These are phyloP conservation scores for Acacia crassicarpa DNA, from an alignment of 306 rosid genomes.

Conservation along the genomic window DNA sequence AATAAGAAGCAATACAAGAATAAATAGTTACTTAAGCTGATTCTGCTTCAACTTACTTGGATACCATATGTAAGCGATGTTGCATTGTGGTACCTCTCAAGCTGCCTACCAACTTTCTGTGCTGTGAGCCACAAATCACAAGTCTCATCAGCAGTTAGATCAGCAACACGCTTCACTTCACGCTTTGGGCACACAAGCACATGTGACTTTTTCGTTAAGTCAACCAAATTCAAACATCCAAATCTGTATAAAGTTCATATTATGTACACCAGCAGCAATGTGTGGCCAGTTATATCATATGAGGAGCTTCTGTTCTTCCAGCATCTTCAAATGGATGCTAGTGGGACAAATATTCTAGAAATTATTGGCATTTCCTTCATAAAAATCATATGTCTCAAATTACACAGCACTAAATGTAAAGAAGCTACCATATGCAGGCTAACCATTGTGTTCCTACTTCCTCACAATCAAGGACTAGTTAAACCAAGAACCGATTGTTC, in stretches of 20 bases:
- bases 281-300: neutral
- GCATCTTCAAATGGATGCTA: neutral
- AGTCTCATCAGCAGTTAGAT: constrained; percentile 74
- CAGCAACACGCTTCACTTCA: constrained; percentile 80
- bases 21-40: neutral
- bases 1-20: neutral
- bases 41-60: constrained; percentile 59
- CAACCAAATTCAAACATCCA: constrained; percentile 29
- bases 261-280: neutral
- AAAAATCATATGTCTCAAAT: neutral
- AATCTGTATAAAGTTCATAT: neutral
- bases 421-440: constrained; percentile 1
- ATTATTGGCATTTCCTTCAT: neutral
- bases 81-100: constrained; percentile 79
- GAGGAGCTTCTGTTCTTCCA: constrained; percentile 5
- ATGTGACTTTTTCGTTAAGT: constrained; percentile 71
- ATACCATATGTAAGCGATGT: constrained; percentile 76
- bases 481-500: neutral
- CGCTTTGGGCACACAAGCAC: constrained; percentile 91
- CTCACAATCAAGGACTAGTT: neutral
- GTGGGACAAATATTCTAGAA: neutral
- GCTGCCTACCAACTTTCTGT: constrained; percentile 68
- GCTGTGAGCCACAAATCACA: constrained; percentile 83
- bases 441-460: constrained; percentile 1
- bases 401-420: neutral